Percentiles rank a stretch among this genome's conserved stretches.
Conservation (phyloP, 1,284 basidiomycete species). For the Apiotrichum mycotoxinovorans region DNA sequence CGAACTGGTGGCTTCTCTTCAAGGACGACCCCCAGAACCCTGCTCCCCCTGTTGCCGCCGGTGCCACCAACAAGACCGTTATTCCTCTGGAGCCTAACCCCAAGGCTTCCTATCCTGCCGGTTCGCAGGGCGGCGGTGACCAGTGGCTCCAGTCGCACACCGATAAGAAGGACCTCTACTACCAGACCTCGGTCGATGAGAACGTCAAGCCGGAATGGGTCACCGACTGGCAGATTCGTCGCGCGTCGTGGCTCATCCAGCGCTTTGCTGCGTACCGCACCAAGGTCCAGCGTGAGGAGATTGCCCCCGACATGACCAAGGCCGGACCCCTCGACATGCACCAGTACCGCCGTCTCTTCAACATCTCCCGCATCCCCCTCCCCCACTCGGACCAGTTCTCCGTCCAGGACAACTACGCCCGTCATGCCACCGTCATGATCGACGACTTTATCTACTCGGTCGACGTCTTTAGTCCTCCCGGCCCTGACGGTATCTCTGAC, state of each 20-base stretch:
- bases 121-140: slow-evolving; percentile 39
- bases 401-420: slow-evolving; percentile 55
- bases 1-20: slow-evolving; percentile 97
- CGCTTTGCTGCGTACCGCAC: slow-evolving; percentile 76
- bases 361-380: slow-evolving; percentile 69
- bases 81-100: slow-evolving; percentile 30
- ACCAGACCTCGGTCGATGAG: slow-evolving; percentile 41
- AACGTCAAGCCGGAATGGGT: slow-evolving; percentile 54
- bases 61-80: slow-evolving; percentile 11
- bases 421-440: slow-evolving; percentile 67
- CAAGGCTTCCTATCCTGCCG: slow-evolving; percentile 15
- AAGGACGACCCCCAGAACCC: slow-evolving; percentile 54
- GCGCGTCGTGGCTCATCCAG: slow-evolving; percentile 78
- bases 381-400: slow-evolving; percentile 62
- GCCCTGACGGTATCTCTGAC: slow-evolving; percentile 45
- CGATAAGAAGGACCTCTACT: slow-evolving; percentile 35
- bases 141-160: slow-evolving; percentile 54
- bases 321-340: slow-evolving; percentile 59
- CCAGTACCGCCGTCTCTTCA: slow-evolving; percentile 66
- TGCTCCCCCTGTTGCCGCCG: slow-evolving; percentile 26
- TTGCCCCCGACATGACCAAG: slow-evolving; percentile 55
- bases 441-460: slow-evolving; percentile 81
- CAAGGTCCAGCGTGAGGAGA: slow-evolving; percentile 55
- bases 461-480: slow-evolving; percentile 57
- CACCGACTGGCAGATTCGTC: slow-evolving; percentile 77